Percentiles rank a stretch among this genome's conserved stretches.
phyloP scores from a whole-genome alignment of 352 stramenopile genomes.

The Phytophthora cactorum region DNA sequence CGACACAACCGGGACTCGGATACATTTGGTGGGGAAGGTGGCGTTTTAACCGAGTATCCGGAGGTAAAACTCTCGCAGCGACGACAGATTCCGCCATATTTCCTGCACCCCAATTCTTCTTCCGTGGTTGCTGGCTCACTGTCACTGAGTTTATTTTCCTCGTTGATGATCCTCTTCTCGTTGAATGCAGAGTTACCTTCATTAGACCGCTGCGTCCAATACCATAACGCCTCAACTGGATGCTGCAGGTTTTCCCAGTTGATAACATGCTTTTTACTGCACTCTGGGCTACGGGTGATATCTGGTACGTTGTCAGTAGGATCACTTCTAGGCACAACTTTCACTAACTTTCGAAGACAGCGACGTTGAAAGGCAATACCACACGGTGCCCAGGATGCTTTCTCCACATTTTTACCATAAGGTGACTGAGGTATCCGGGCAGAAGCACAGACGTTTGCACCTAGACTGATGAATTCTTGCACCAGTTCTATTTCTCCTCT shows the following conservation, averaged over 20 bases:
- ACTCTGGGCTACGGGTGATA: background rate
- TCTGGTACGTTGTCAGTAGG: background rate
- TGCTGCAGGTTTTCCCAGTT: slow-evolving; percentile 28
- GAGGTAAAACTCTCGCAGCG: slow-evolving; percentile 3
- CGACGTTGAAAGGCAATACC: slow-evolving; percentile 37
- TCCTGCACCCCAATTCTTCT: slow-evolving; percentile 30
- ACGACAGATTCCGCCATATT: slow-evolving; percentile 34
- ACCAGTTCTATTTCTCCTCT: slow-evolving; percentile 44
- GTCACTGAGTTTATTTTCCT: background rate
- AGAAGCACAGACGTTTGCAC: slow-evolving; percentile 42
- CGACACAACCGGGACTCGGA: slow-evolving; percentile 6
- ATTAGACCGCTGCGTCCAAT: slow-evolving; percentile 25
- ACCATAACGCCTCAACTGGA: slow-evolving; percentile 33
- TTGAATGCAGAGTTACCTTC: background rate
- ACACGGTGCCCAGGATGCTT: slow-evolving; percentile 57
- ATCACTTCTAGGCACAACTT: background rate
- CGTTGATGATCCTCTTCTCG: background rate
- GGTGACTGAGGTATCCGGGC: background rate
- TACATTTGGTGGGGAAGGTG: background rate
- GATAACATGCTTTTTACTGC: background rate
- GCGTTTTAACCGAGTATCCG: background rate
- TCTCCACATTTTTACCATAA: slow-evolving; percentile 6
- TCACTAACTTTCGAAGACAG: background rate
- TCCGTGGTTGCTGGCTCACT: background rate
- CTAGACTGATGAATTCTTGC: slow-evolving; percentile 45